Evolutionary conservation across 306 rosid genomes (phyloP), one percentile per base, ranked within the genome.

Genomic region (Ormosia emarginata): DNA sequence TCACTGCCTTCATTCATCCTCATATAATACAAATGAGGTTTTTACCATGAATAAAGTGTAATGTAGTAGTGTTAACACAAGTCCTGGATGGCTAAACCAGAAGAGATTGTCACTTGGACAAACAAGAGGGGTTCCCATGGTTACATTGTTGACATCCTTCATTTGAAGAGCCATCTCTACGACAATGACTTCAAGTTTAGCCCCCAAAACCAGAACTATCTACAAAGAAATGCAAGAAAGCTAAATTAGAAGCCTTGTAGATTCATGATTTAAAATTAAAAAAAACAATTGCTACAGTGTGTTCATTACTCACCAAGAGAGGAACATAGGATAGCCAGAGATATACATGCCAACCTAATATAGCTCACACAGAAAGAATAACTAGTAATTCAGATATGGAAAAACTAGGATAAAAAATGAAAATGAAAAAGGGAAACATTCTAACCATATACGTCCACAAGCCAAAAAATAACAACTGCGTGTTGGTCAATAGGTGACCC

Each of bases 281-380:
- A 13, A 15, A 52, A 71, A 72, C 8, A 49, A 49, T 24, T 24
- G 59, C 43, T 71, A 33, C 29, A 71, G 18, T 18, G 10, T 71
- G 32, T 14, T 71, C 30, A n/a, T 46, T 32, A 71, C 62, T 50
- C 47, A 71, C 76, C 76, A 50, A 33, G 46, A 71, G 44, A 59
- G 76, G 76, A 32, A 33, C 61, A 71, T 71, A 71, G 62, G 76
- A 71, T 71, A 71, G 30, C 76, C 76, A 71, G 62, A 71, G 76
- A 50, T 71, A 71, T 2, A 33, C 76, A 50, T 71, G 76, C 76
- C 75, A 71, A 6, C 76, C 76, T 71, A 49, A 47, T 47, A 46
- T 32, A 70, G 13, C 5, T 71, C 76, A 49, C 13, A 71, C 7
- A 70, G 39, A 47, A 71, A 50, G 5, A 71, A 32, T 11, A 69